Base-by-base conservation (phyloP, 805 yeast genomes). In the Ogataea trehaloabstinens region DNA sequence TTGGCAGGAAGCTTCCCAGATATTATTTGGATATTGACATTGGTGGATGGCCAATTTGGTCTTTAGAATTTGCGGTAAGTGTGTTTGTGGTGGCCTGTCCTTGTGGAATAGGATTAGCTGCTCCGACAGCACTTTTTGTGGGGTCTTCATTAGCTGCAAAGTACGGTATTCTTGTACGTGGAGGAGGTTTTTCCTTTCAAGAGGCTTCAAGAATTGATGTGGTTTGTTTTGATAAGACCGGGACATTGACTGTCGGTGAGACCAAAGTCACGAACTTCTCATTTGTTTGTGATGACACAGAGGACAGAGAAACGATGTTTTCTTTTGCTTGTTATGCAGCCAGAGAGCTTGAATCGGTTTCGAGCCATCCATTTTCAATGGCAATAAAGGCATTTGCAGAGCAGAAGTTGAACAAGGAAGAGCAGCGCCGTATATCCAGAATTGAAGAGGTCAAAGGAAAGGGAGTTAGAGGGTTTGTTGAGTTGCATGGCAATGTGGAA, bases 71-170 rank as follows among this genome's bases (percentile, higher is more conserved):
- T 60, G 77, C 89, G 1, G 81, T 85, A 46, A 76, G 90, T 0
- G 91, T 85, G 2, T 83, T 85, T 62, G 91, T 85, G 2, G 77
- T 85, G 35, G 91, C 91, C 0, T 85, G 95, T 55, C 95, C 95
- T 1, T 85, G 93, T 66, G 95, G 91, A 2, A 76, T 85, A 49
- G 93, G 91, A 2, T 65, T 85, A 17, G 93, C 93, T 18, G 93
- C 91, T 2, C 93, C 93, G 2, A 84, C 91, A 2, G 91, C 93
- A 0, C 57, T 85, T 28, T 83, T 81, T 64, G 88, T 85, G 10
- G 93, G 93, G 2, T 70, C 87, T 13, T 88, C 91, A 0, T 57
- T 85, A 35, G 88, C 90, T 25, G 93, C 93, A 11, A 81, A 79
- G 52, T 63, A 78, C 55, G 93, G 91, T 16, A 78, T 85, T 36